Evolutionary conservation across 345 rosid species (phyloP).

Genomic region (Theobroma cacao): DNA sequence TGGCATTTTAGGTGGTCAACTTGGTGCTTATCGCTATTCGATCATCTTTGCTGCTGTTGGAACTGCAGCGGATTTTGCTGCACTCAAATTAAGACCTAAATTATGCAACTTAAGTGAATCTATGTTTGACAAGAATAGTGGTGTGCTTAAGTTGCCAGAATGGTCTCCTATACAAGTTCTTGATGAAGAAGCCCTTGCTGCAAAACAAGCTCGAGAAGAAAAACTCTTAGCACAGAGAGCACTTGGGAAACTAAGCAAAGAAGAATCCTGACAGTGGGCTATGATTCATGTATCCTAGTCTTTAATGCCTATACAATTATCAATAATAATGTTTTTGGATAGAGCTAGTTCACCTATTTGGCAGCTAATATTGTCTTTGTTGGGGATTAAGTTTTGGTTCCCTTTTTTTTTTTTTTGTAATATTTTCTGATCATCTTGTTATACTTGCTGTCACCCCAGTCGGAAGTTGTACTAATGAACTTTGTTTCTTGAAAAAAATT

Average conservation of each 20-base stretch:
- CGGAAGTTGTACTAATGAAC: neutral
- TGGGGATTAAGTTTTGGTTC: neutral
- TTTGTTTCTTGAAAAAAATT: neutral
- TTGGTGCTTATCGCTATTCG: slow-evolving; percentile 76
- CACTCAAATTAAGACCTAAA: slow-evolving; percentile 43
- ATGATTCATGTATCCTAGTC: neutral
- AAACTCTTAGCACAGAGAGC: slow-evolving; percentile 40
- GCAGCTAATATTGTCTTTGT: slow-evolving; percentile 1
- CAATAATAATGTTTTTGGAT: neutral
- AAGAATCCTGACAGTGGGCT: slow-evolving; percentile 45
- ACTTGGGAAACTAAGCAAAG: slow-evolving; percentile 53
- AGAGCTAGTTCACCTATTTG: neutral
- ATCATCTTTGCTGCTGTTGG: slow-evolving; percentile 62
- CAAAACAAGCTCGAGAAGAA: slow-evolving; percentile 67
- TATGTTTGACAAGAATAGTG: slow-evolving; percentile 22
- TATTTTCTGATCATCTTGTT: neutral
- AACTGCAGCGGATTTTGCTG: slow-evolving; percentile 54
- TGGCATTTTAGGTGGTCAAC: slow-evolving; percentile 61
- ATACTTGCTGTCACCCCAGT: neutral
- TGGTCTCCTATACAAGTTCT: slow-evolving; percentile 88
- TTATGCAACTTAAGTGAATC: slow-evolving; percentile 32
- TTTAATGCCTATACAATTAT: neutral
- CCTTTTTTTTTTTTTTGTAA: neutral
- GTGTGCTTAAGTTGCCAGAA: slow-evolving; percentile 59
- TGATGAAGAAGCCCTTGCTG: slow-evolving; percentile 74